These are phyloP conservation scores for Zizania latifolia DNA, from an alignment of 176 grass and related monocot species.

Conservation along the genomic window DNA sequence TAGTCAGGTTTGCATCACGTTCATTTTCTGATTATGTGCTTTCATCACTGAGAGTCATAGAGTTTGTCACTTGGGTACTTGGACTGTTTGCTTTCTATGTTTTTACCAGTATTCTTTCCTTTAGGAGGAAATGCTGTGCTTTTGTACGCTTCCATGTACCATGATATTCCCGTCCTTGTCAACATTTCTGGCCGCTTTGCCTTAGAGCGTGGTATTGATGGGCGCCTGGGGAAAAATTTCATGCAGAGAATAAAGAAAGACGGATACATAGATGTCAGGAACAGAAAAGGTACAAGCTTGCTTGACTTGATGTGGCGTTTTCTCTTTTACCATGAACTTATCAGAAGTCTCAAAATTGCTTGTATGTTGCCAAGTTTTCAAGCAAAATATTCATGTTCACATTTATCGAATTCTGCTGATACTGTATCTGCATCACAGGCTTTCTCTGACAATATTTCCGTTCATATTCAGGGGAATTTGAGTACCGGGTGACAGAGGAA, in stretches of 20 bases:
- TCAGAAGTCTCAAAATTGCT: not conserved
- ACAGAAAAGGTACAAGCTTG: conserved; percentile 58
- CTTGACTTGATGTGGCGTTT: not conserved
- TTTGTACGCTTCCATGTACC: conserved; percentile 71
- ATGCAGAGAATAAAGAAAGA: conserved; percentile 72
- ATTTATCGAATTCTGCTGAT: conserved; percentile 9
- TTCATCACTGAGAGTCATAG: not conserved
- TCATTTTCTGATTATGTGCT: not conserved
- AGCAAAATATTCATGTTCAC: not conserved
- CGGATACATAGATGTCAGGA: conserved; percentile 82
- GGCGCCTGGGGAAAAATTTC: conserved; percentile 67
- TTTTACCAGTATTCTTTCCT: not conserved
- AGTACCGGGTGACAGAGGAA: conserved; percentile 53
- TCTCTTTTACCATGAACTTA: not conserved
- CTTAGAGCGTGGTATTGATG: conserved; percentile 70
- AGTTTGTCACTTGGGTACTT: not conserved
- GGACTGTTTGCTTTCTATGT: not conserved
- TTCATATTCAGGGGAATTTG: conserved; percentile 48
- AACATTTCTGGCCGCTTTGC: conserved; percentile 85
- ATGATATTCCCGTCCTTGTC: conserved; percentile 44
- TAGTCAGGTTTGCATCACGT: not conserved
- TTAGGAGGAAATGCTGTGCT: conserved; percentile 81
- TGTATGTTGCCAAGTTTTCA: not conserved
- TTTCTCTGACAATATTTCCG: not conserved
- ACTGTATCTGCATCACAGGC: not conserved